Evolutionary conservation across 129 eudicot genomes (phyloP).

Genomic region (Deinandra increscens): DNA sequence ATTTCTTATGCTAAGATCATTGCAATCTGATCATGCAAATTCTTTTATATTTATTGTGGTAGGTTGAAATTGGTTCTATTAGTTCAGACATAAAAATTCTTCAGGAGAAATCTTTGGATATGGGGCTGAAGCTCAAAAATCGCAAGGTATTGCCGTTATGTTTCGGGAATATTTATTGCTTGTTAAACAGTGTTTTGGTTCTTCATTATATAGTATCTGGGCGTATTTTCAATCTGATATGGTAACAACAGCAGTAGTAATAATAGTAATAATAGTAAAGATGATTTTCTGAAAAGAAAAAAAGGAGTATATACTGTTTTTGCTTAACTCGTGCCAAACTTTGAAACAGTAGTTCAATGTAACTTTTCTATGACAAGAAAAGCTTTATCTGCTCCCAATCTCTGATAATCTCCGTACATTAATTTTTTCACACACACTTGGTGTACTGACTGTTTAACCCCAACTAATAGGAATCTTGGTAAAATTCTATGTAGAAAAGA

Average conservation of each 20-base stretch:
- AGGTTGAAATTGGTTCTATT: constrained; percentile 97
- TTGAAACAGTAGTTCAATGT: neutral
- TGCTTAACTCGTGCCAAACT: neutral
- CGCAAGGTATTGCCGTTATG: constrained; percentile 66
- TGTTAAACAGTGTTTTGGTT: neutral
- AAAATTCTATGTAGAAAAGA: no score
- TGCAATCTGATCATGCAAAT: constrained; percentile 1
- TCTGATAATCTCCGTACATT: no score
- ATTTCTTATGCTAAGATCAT: neutral
- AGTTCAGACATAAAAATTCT: constrained; percentile 96
- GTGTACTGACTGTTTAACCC: neutral
- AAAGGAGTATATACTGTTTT: neutral
- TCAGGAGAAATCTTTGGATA: constrained; percentile 96
- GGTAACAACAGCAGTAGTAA: neutral
- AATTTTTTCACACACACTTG: constrained; percentile 8
- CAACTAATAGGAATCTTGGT: neutral
- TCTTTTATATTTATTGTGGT: constrained; percentile 14
- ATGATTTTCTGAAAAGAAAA: neutral
- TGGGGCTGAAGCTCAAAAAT: constrained; percentile 96
- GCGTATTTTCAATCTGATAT: neutral
- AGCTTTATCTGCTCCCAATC: neutral
- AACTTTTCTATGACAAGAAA: neutral
- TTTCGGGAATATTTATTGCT: neutral
- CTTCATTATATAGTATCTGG: neutral
- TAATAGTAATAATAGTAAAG: neutral